Conservation (phyloP, 163 green algal genomes). For the Scenedesmus sp. region DNA sequence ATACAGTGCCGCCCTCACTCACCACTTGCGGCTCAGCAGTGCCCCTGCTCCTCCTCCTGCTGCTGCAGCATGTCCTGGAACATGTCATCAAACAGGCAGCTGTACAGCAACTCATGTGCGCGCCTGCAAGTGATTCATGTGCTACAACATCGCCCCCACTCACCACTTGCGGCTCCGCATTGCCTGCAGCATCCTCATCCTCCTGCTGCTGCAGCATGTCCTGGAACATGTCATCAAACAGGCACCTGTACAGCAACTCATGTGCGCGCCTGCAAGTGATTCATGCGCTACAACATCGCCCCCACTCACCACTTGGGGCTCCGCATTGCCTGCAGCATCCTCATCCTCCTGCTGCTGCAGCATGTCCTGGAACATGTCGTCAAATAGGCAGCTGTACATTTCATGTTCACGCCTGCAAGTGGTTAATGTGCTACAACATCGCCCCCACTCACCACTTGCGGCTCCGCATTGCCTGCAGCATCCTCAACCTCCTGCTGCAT, state of each 20-base stretch:
- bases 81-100: neutral
- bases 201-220: neutral
- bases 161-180: constrained; percentile 1
- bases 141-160: neutral
- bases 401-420: too few species aligned
- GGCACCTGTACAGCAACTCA: neutral
- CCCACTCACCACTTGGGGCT: constrained; percentile 8
- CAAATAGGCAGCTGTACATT: neutral
- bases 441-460: constrained; percentile 1
- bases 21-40: neutral
- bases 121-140: too few species aligned
- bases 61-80: neutral
- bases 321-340: neutral
- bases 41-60: neutral
- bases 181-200: neutral
- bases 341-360: neutral
- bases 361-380: neutral
- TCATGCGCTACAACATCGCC: too few species aligned
- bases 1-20: neutral
- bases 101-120: neutral
- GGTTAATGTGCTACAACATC: too few species aligned
- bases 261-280: too few species aligned
- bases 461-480: neutral
- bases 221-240: neutral
- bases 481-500: constrained; percentile 9